Percentiles rank a stretch among this genome's conserved stretches.
Evolutionary conservation across 2,329 filamentous ascomycete species (phyloP).

Genomic region (Alternaria hordeiaustralica): DNA sequence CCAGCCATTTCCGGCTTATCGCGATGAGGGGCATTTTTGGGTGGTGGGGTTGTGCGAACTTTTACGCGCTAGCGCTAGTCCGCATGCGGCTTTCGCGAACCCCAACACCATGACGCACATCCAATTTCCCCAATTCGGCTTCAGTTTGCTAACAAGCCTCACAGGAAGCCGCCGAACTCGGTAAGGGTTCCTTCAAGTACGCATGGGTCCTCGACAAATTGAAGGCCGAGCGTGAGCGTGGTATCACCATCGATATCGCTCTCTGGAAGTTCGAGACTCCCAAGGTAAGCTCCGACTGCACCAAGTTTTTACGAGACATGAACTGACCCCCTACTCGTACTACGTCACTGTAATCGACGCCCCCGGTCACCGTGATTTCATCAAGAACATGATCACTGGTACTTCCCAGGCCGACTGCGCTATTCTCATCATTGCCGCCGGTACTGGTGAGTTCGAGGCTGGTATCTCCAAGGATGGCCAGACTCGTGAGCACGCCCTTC

Average conservation of each 20-base stretch:
- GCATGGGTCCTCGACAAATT: conserved; percentile 99
- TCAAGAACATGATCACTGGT: conserved; percentile 99
- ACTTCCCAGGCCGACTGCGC: conserved; percentile 99
- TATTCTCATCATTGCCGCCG: conserved; percentile 99
- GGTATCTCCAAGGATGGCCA: conserved; percentile 99
- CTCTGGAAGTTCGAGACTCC: conserved; percentile 99
- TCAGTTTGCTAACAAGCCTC: conserved; percentile 42
- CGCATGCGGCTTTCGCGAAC: conserved; percentile 37
- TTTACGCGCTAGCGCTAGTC: conserved; percentile 47
- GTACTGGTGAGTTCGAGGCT: conserved; percentile 99
- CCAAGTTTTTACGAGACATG: too few relatives aligned
- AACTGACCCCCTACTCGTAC: too few relatives aligned
- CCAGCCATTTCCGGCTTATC: conserved; percentile 43
- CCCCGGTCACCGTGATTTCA: conserved; percentile 99
- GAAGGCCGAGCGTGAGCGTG: conserved; percentile 99
- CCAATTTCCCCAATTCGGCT: conserved; percentile 2
- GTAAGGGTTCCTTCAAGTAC: conserved; percentile 99
- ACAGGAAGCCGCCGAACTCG: conserved; percentile 97
- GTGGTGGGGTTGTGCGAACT: conserved; percentile 50
- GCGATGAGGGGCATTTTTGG: conserved; percentile 46
- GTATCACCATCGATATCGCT: conserved; percentile 99
- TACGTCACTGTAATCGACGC: too few relatives aligned
- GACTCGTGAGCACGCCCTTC: conserved; percentile 99
- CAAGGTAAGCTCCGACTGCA: conserved; percentile 54
- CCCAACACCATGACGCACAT: conserved; percentile 43